phyloP scores from a whole-genome alignment of 805 yeast genomes.

The Saccharomycopsis sp. region DNA sequence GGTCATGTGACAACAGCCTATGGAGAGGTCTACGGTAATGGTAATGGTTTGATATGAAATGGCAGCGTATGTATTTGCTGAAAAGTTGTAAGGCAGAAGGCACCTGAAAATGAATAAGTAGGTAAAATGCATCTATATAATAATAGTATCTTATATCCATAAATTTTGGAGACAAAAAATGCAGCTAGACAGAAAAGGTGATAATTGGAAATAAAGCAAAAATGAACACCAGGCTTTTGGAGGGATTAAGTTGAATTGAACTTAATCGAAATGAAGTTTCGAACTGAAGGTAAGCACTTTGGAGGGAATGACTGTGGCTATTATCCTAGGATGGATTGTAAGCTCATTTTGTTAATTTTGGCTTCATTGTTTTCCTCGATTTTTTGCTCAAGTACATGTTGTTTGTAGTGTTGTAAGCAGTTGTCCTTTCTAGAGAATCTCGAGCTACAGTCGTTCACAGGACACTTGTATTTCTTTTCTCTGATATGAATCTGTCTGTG shows the following conservation, averaged over 20 bases:
- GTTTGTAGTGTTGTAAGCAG: constrained; percentile 3
- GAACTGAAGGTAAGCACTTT: neutral
- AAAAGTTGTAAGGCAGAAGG: too few species aligned
- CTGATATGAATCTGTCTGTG: constrained; percentile 11
- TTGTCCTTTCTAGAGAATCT: constrained; percentile 5
- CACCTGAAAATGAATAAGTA: too few species aligned
- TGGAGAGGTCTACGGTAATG: too few species aligned
- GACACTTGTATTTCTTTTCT: constrained; percentile 2
- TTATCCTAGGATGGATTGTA: constrained; percentile 1
- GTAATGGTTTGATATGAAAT: too few species aligned
- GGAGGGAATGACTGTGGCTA: neutral
- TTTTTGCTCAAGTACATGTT: neutral
- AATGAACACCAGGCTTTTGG: too few species aligned
- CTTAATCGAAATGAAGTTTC: neutral
- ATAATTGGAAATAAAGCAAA: too few species aligned
- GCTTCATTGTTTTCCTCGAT: neutral
- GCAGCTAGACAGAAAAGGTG: neutral
- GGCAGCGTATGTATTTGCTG: too few species aligned
- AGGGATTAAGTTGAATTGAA: neutral
- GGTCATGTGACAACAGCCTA: too few species aligned
- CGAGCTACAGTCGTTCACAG: neutral
- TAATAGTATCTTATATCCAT: too few species aligned
- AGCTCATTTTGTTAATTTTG: constrained; percentile 6
- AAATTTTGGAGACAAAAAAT: too few species aligned
- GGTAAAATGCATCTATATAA: too few species aligned